A percentile compares a stretch with the other conserved stretches of the same genome.
These are phyloP conservation scores for Calonectria ilicicola DNA, from an alignment of 2,329 filamentous ascomycete species.

Conservation along the genomic window DNA sequence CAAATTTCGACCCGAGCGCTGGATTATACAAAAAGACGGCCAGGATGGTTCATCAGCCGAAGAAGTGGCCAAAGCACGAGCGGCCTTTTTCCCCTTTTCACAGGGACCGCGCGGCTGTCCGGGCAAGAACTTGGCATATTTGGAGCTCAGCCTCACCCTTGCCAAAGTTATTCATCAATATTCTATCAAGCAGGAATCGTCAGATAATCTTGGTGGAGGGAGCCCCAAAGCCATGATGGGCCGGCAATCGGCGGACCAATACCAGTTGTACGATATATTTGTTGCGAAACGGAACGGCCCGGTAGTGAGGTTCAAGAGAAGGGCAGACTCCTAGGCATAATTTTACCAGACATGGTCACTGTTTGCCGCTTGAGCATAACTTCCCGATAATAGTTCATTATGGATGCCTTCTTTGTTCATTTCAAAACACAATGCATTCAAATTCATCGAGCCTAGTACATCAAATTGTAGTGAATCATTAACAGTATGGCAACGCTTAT, in stretches of 20 bases:
- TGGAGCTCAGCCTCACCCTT: conserved; percentile 32
- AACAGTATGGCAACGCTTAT: too few species aligned
- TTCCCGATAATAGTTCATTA: too few species aligned
- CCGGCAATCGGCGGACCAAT: conserved; percentile 26
- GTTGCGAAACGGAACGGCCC: conserved; percentile 27
- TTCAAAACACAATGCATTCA: too few species aligned
- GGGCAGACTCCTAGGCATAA: neutral
- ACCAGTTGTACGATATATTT: conserved; percentile 30
- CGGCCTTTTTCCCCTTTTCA: conserved; percentile 29
- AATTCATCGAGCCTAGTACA: too few species aligned
- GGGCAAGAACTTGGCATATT: conserved; percentile 34
- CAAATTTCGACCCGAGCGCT: conserved; percentile 32
- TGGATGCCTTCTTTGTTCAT: too few species aligned
- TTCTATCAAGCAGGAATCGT: conserved; percentile 20
- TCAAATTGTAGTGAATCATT: too few species aligned
- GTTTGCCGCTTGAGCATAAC: too few species aligned
- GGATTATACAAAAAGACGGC: conserved; percentile 20
- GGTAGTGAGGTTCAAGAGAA: conserved; percentile 26
- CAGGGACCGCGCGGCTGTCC: conserved; percentile 28
- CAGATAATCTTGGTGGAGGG: conserved; percentile 28
- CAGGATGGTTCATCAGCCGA: neutral
- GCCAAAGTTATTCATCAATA: conserved; percentile 27
- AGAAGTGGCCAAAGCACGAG: conserved; percentile 20
- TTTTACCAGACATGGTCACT: too few species aligned
- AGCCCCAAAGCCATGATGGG: conserved; percentile 19